These are phyloP conservation scores for Gossypioides kirkii DNA, from an alignment of 345 rosid species.

Conservation along the genomic window DNA sequence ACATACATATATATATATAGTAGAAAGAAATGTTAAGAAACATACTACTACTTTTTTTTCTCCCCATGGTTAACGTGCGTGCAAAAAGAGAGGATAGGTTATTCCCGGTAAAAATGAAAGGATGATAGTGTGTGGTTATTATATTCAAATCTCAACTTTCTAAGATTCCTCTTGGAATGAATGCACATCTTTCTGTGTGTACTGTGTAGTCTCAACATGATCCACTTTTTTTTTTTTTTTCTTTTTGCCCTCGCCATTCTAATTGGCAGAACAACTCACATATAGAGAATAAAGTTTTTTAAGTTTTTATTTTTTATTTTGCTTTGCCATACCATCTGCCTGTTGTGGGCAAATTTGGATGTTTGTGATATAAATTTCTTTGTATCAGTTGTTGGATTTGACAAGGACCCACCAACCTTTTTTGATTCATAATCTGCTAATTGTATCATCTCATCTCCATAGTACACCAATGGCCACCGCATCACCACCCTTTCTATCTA, in stretches of 20 bases:
- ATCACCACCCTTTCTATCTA: constrained; percentile 22
- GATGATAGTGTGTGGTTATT: not conserved
- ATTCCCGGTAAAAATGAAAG: not conserved
- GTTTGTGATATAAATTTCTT: constrained; percentile 27
- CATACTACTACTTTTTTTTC: not conserved
- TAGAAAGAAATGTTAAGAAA: not conserved
- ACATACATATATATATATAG: too few relatives aligned
- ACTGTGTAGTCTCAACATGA: constrained; percentile 6
- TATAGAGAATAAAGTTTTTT: not conserved
- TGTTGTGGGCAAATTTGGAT: constrained; percentile 34
- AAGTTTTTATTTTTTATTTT: not conserved
- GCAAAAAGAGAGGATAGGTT: not conserved
- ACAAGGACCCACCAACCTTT: constrained; percentile 41
- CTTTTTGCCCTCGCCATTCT: not conserved
- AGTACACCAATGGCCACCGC: constrained; percentile 33
- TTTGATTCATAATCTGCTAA: constrained; percentile 30
- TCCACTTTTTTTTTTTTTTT: not conserved
- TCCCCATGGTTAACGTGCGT: not conserved
- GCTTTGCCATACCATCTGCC: constrained; percentile 7
- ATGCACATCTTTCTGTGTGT: constrained; percentile 15
- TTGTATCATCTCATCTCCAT: constrained; percentile 23
- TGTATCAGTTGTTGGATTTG: constrained; percentile 31
- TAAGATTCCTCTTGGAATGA: constrained; percentile 36
- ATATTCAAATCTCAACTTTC: not conserved
- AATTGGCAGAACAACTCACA: constrained; percentile 15